Evolutionary conservation across 306 rosid genomes (phyloP).

Genomic region (Corylus heterophylla): DNA sequence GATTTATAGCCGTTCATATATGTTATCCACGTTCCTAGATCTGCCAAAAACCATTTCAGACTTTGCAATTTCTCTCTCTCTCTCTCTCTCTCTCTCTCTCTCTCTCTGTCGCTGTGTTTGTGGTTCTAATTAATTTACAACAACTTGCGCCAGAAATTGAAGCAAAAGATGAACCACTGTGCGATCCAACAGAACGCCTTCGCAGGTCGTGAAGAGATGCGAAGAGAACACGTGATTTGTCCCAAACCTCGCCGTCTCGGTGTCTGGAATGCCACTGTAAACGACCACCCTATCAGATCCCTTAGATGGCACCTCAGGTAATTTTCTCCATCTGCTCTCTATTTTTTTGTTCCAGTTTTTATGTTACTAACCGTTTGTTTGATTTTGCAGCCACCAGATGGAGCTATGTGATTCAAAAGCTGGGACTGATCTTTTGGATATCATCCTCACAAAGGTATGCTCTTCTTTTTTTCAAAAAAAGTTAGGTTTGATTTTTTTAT

Average conservation of each 20-base stretch:
- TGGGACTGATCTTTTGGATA: slow-evolving; percentile 61
- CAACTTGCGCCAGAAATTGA: not conserved
- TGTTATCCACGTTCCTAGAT: slow-evolving; percentile 27
- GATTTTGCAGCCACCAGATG: slow-evolving; percentile 59
- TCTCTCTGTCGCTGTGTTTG: not conserved
- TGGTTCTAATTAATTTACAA: not conserved
- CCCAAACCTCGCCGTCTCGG: slow-evolving; percentile 92
- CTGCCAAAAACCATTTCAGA: slow-evolving; percentile 12
- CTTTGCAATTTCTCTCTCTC: slow-evolving; percentile 7
- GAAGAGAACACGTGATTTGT: slow-evolving; percentile 56
- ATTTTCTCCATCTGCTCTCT: not conserved
- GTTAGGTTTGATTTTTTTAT: not conserved
- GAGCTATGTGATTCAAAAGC: slow-evolving; percentile 62
- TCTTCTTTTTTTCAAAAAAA: not conserved
- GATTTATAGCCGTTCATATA: slow-evolving; percentile 25
- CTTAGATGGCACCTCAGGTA: slow-evolving; percentile 73
- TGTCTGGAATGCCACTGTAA: slow-evolving; percentile 44
- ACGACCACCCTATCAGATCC: slow-evolving; percentile 51
- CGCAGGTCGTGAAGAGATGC: slow-evolving; percentile 62
- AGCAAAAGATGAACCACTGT: slow-evolving; percentile 66
- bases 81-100: no score
- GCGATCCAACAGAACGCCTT: slow-evolving; percentile 64
- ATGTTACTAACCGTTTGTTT: not conserved
- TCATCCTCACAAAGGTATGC: slow-evolving; percentile 67
- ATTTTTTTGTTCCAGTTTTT: not conserved